Evolutionary conservation across 768 basidiomycete species (phyloP).

Genomic region (Lactarius sanguifluus): DNA sequence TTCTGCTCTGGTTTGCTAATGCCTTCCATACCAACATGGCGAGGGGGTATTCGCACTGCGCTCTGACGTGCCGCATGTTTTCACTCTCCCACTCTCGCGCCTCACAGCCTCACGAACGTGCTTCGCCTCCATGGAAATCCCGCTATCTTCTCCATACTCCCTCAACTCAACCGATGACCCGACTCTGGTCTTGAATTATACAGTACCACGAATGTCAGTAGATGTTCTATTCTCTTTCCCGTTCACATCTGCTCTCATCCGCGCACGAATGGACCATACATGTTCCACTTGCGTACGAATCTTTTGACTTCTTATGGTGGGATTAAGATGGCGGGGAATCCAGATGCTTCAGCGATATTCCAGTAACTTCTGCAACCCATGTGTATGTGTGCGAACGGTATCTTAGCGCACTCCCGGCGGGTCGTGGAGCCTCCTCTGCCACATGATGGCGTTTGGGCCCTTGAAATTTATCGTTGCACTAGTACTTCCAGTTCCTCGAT

Average conservation of each 20-base stretch:
- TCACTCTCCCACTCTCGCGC: background rate
- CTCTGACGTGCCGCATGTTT: background rate
- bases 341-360: background rate
- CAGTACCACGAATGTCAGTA: too few species aligned
- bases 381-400: background rate
- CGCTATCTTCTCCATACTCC: background rate
- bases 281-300: background rate
- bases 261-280: background rate
- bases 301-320: background rate
- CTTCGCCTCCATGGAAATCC: background rate
- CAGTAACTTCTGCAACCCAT: background rate
- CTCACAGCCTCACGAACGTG: background rate
- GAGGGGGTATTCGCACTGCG: background rate
- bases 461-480: background rate
- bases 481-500: background rate
- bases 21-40: background rate
- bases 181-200: background rate
- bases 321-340: background rate
- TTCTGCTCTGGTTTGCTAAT: background rate
- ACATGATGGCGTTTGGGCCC: background rate
- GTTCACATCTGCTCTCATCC: background rate
- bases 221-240: background rate
- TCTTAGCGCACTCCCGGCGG: background rate
- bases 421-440: too few species aligned
- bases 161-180: background rate